Percentiles rank a stretch among this genome's conserved stretches.
Conservation (phyloP, 495 filamentous ascomycete species). For the Mytilinidion resinicola region DNA sequence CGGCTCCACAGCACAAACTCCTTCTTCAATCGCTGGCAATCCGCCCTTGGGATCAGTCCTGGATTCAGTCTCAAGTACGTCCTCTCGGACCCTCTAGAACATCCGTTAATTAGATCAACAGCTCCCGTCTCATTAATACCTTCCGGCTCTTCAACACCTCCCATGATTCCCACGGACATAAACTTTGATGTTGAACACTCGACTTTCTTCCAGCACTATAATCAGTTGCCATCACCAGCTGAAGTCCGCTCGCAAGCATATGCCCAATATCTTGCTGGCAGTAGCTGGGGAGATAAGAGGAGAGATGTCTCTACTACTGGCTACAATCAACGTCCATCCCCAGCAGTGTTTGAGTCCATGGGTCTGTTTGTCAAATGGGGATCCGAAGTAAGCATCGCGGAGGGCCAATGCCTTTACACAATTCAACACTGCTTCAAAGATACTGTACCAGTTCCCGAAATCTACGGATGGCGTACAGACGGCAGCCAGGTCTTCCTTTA, state of each 20-base stretch:
- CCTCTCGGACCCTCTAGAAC: too few relatives aligned
- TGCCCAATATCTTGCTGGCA: constrained; percentile 14
- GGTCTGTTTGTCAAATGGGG: constrained; percentile 45
- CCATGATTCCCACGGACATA: too few relatives aligned
- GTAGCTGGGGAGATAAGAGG: constrained; percentile 10
- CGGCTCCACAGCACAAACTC: too few relatives aligned
- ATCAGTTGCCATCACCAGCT: too few relatives aligned
- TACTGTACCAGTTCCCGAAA: constrained; percentile 42
- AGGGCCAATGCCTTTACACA: constrained; percentile 43
- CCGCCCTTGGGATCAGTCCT: too few relatives aligned
- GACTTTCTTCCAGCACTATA: too few relatives aligned
- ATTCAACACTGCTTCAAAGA: constrained; percentile 35
- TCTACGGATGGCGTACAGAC: constrained; percentile 45
- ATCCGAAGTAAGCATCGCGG: constrained; percentile 35
- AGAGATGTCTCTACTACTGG: constrained; percentile 10
- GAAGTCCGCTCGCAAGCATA: constrained; percentile 16
- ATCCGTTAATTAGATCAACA: too few relatives aligned
- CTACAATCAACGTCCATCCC: constrained; percentile 21
- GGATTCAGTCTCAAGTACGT: too few relatives aligned
- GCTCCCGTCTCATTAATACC: too few relatives aligned
- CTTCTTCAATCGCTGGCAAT: too few relatives aligned
- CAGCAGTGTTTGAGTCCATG: constrained; percentile 36
- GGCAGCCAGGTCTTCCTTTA: constrained; percentile 42
- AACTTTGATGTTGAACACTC: too few relatives aligned
- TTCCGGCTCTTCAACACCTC: too few relatives aligned